Percentiles rank a stretch among this genome's conserved stretches.
Evolutionary conservation across 2,329 filamentous ascomycete genomes (phyloP).

Genomic region (Pseudopithomyces chartarum): DNA sequence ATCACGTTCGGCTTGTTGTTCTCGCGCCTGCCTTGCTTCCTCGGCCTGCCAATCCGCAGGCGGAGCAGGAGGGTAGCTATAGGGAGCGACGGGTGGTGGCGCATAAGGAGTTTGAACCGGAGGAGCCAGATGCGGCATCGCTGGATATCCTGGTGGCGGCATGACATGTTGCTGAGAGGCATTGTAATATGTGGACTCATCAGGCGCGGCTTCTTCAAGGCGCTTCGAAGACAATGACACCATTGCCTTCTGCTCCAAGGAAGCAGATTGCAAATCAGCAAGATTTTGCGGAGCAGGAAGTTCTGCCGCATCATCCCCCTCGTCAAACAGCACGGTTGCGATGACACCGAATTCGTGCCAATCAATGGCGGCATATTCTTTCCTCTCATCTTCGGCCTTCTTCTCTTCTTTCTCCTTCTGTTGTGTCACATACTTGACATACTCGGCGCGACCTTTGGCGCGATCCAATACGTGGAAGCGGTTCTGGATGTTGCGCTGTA

Average conservation of each 20-base stretch:
- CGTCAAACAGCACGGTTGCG: constrained; percentile 90
- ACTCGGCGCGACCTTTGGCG: constrained; percentile 85
- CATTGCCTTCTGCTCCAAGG: constrained; percentile 91
- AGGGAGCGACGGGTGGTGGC: constrained; percentile 25
- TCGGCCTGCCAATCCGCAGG: constrained; percentile 45
- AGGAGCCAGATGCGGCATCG: constrained; percentile 34
- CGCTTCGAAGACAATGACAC: constrained; percentile 83
- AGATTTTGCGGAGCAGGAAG: constrained; percentile 88
- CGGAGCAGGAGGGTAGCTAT: constrained; percentile 37
- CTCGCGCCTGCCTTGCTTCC: constrained; percentile 42
- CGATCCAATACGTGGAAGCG: constrained; percentile 79
- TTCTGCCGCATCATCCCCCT: constrained; percentile 82
- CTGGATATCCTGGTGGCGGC: constrained; percentile 33
- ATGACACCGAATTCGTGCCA: constrained; percentile 98
- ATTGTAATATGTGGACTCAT: constrained; percentile 59
- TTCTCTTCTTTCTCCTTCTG: constrained; percentile 91
- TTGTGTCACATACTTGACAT: constrained; percentile 79
- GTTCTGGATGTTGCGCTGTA: constrained; percentile 76
- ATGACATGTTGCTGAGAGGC: constrained; percentile 35
- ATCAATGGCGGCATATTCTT: constrained; percentile 83
- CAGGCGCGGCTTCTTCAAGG: constrained; percentile 94
- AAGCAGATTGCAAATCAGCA: constrained; percentile 90
- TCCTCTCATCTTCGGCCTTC: constrained; percentile 78
- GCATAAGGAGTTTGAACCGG: constrained; percentile 36
- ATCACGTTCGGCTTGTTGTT: constrained; percentile 54